These are phyloP conservation scores for Chaetomiaceae sp. DNA, from an alignment of 2,329 filamentous ascomycete species.

Conservation along the genomic window DNA sequence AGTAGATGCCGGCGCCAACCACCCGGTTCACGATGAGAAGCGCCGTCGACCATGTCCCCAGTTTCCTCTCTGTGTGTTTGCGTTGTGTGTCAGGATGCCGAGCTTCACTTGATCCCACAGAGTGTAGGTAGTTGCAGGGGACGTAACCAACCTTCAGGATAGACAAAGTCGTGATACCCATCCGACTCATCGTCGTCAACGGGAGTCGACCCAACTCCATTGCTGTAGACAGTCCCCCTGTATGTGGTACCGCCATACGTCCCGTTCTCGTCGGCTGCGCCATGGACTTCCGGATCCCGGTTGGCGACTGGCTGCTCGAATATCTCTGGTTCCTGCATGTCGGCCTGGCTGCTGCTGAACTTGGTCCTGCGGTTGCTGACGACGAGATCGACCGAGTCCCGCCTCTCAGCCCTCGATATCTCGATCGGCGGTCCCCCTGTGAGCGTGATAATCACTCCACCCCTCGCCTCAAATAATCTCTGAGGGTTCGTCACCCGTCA, in stretches of 20 bases:
- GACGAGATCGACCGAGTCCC: neutral
- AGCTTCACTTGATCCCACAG: neutral
- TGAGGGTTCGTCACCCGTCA: neutral
- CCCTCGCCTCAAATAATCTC: neutral
- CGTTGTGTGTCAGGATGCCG: neutral
- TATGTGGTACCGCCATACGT: slow-evolving; percentile 23
- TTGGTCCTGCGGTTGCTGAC: neutral
- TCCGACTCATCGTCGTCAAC: slow-evolving; percentile 22
- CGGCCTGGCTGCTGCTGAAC: neutral
- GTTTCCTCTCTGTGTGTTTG: slow-evolving; percentile 26
- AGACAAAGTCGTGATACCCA: slow-evolving; percentile 28
- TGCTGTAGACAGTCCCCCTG: slow-evolving; percentile 22
- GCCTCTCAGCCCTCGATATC: neutral
- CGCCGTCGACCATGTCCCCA: slow-evolving; percentile 32
- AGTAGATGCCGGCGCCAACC: slow-evolving; percentile 47
- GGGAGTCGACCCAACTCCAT: slow-evolving; percentile 17
- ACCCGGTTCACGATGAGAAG: slow-evolving; percentile 46
- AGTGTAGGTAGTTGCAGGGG: neutral
- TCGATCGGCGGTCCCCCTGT: neutral
- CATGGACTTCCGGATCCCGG: slow-evolving; percentile 22
- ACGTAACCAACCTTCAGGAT: slow-evolving; percentile 25
- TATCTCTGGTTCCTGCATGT: slow-evolving; percentile 29
- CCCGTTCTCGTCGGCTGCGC: slow-evolving; percentile 19
- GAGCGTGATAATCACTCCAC: neutral
- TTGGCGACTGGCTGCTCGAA: slow-evolving; percentile 27